Conservation (phyloP, 169 alveolate genomes). For the Plasmodium cynomolgi region DNA sequence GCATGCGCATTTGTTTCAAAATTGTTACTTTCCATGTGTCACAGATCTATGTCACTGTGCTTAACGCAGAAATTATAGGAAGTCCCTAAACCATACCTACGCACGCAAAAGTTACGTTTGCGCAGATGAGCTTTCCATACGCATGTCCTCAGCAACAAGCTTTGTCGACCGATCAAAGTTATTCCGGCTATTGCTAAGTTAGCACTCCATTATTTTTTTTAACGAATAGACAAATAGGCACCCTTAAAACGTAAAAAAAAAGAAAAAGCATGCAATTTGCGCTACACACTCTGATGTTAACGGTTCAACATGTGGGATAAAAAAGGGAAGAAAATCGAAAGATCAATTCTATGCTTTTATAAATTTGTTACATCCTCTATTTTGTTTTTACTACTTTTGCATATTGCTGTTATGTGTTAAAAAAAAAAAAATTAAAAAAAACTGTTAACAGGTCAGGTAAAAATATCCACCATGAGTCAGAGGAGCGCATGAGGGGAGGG, state of each 20-base stretch:
- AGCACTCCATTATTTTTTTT: not conserved
- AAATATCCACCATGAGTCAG: not conserved
- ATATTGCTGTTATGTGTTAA: not conserved
- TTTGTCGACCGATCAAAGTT: not conserved
- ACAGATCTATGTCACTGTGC: not conserved
- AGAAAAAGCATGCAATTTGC: not conserved
- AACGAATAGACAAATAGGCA: not conserved
- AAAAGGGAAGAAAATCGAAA: not conserved
- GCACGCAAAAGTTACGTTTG: not conserved
- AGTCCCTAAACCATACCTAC: not conserved
- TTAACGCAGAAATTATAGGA: slow-evolving; percentile 1
- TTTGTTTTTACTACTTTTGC: not conserved
- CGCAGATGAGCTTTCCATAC: not conserved
- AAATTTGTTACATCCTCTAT: not conserved
- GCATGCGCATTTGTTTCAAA: slow-evolving; percentile 4
- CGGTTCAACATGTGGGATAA: not conserved
- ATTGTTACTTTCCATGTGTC: not conserved
- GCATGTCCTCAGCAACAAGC: not conserved
- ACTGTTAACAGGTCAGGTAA: not conserved
- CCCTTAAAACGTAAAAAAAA: not conserved
- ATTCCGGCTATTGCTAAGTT: not conserved
- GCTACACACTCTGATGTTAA: not conserved
- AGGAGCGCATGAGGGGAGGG: not conserved
- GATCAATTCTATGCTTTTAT: slow-evolving; percentile 7
- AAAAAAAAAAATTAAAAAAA: too few relatives aligned